These are phyloP conservation scores for Escallonia rubra DNA, from an alignment of 129 eudicot genomes.

Conservation along the genomic window DNA sequence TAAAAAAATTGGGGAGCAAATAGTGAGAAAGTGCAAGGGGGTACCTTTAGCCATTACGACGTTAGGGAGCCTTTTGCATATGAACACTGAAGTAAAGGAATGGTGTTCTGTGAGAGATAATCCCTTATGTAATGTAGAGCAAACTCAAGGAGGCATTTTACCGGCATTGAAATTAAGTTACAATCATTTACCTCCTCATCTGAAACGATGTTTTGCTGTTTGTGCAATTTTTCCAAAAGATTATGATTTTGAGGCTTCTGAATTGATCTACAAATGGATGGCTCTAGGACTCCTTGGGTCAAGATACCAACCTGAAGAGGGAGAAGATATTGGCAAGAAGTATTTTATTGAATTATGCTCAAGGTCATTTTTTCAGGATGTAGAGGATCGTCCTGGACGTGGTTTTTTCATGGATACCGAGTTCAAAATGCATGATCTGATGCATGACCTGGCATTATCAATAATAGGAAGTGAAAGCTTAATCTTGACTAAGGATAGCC, in stretches of 20 bases:
- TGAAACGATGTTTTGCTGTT: slow-evolving; percentile 24
- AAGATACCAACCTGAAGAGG: not conserved
- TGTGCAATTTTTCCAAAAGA: slow-evolving; percentile 24
- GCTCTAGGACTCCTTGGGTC: slow-evolving; percentile 7
- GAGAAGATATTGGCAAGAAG: slow-evolving; percentile 10
- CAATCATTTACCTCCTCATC: slow-evolving; percentile 21
- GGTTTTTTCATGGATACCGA: too few relatives aligned
- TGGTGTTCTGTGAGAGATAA: slow-evolving; percentile 1
- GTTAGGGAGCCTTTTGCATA: slow-evolving; percentile 6
- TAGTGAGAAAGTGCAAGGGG: slow-evolving; percentile 23
- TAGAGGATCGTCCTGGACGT: too few relatives aligned
- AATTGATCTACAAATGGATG: slow-evolving; percentile 19
- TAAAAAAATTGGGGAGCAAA: slow-evolving; percentile 13
- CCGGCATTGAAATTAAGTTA: slow-evolving; percentile 21
- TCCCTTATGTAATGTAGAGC: not conserved
- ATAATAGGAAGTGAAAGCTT: not conserved
- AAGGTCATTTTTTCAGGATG: slow-evolving; percentile 19
- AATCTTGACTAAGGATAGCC: not conserved
- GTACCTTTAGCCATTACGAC: slow-evolving; percentile 26
- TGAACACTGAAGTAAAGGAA: not conserved
- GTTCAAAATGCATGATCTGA: slow-evolving; percentile 20
- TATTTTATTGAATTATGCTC: slow-evolving; percentile 15
- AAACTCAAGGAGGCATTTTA: not conserved
- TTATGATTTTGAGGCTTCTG: not conserved
- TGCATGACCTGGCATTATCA: slow-evolving; percentile 11